phyloP scores from a whole-genome alignment of 371 early-diverging fungal species.

The Catenaria anguillulae region DNA sequence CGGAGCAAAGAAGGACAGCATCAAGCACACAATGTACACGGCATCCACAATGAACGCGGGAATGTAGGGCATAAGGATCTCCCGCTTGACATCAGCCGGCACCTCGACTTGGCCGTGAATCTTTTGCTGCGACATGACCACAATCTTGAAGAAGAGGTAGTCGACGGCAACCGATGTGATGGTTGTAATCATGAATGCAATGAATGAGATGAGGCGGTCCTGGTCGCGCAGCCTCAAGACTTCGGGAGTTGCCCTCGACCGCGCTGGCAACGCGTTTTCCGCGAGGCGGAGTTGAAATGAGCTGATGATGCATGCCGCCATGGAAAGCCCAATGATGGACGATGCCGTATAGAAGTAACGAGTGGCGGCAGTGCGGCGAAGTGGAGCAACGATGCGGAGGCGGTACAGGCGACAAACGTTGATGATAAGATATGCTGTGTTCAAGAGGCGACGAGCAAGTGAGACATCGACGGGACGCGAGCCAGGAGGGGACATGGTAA shows the following conservation, averaged over 20 bases:
- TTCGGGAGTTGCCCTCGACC: no score
- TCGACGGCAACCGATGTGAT: background rate
- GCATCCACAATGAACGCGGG: background rate
- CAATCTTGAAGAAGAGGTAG: background rate
- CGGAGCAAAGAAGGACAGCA: background rate
- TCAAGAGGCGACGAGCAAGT: background rate
- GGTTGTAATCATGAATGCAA: background rate
- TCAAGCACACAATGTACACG: background rate
- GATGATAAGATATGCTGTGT: background rate
- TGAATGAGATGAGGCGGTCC: background rate
- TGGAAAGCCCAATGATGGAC: background rate
- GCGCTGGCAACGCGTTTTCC: background rate
- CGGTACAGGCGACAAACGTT: background rate
- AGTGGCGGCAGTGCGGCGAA: background rate
- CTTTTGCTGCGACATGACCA: background rate
- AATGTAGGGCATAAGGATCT: background rate
- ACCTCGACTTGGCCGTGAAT: background rate
- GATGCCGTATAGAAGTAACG: background rate
- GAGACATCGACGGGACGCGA: background rate
- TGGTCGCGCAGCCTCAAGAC: background rate
- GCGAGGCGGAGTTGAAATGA: background rate
- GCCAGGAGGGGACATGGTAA: background rate
- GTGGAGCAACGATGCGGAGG: background rate
- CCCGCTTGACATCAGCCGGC: background rate
- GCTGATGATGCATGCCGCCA: background rate